Percentiles rank a stretch among this genome's conserved stretches.
phyloP scores from a whole-genome alignment of 2,329 filamentous ascomycete species.

The Ceratocystis variospora region DNA sequence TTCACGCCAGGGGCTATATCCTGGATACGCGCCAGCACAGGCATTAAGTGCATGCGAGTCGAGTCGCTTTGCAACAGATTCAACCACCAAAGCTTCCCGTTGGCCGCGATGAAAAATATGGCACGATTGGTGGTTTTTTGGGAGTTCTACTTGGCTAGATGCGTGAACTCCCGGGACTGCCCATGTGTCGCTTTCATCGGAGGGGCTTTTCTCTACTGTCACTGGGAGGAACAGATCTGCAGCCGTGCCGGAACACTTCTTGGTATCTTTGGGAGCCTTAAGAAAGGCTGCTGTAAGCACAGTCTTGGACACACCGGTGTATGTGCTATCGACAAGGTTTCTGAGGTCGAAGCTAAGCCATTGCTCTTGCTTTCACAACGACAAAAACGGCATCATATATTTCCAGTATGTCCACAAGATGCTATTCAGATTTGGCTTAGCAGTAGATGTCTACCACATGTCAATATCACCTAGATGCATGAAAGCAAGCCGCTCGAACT shows the following conservation, averaged over 20 bases:
- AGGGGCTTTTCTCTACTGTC: slow-evolving; percentile 38
- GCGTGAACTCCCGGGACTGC: slow-evolving; percentile 50
- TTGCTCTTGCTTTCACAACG: slow-evolving; percentile 54
- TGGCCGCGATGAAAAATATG: slow-evolving; percentile 62
- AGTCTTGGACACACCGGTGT: slow-evolving; percentile 61
- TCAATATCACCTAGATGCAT: slow-evolving; percentile 68
- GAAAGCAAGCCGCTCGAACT: slow-evolving; percentile 62
- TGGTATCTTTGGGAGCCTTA: slow-evolving; percentile 24
- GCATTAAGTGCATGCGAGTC: slow-evolving; percentile 43
- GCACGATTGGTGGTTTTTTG: slow-evolving; percentile 52
- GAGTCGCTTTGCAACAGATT: slow-evolving; percentile 55
- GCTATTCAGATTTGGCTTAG: slow-evolving; percentile 57
- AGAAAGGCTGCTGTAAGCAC: slow-evolving; percentile 65
- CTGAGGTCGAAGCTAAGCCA: slow-evolving; percentile 69
- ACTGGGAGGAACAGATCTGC: slow-evolving; percentile 57
- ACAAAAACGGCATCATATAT: slow-evolving; percentile 59
- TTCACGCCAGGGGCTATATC: slow-evolving; percentile 63
- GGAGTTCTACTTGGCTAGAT: slow-evolving; percentile 45
- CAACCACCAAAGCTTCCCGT: slow-evolving; percentile 77
- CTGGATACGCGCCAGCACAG: slow-evolving; percentile 44
- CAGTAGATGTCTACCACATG: slow-evolving; percentile 72
- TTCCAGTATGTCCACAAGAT: slow-evolving; percentile 67
- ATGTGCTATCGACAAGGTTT: slow-evolving; percentile 54
- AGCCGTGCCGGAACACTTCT: slow-evolving; percentile 23
- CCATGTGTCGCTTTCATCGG: slow-evolving; percentile 50